Conservation (phyloP, 352 stramenopile species). For the Phytophthora sp. region DNA sequence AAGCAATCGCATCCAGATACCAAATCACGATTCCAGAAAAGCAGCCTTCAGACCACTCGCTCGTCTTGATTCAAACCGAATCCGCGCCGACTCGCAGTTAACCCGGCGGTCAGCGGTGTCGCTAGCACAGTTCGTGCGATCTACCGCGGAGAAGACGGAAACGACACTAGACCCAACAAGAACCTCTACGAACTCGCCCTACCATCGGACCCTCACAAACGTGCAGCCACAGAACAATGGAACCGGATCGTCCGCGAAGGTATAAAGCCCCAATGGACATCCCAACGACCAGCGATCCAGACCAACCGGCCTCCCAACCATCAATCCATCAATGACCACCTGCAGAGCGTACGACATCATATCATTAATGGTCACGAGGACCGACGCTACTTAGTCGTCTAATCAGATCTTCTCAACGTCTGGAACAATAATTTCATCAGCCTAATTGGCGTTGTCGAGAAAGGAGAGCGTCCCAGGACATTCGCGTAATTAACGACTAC, state of each 20-base stretch:
- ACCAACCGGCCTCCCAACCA: not conserved
- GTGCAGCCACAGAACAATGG: too few species aligned
- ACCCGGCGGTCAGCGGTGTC: too few species aligned
- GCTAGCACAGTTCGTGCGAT: too few species aligned
- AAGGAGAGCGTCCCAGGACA: not conserved
- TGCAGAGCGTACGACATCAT: not conserved
- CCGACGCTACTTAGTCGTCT: not conserved
- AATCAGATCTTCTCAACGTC: not conserved
- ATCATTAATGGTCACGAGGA: not conserved
- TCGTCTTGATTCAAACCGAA: too few species aligned
- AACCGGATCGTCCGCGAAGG: not conserved
- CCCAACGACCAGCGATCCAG: not conserved
- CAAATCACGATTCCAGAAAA: too few species aligned
- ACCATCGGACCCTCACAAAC: too few species aligned
- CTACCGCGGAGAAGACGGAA: too few species aligned
- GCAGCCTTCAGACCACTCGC: too few species aligned
- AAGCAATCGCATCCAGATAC: too few species aligned
- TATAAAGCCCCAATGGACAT: not conserved
- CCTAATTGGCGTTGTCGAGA: not conserved
- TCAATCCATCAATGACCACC: not conserved
- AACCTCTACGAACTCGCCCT: too few species aligned
- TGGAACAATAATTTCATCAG: not conserved
- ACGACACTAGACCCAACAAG: too few species aligned
- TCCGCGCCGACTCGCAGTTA: too few species aligned
- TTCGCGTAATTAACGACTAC: constrained; percentile 11